A percentile compares a stretch with the other conserved stretches of the same genome.
Conservation (phyloP, 208 protist genomes). For the Leishmania lainsoni region DNA sequence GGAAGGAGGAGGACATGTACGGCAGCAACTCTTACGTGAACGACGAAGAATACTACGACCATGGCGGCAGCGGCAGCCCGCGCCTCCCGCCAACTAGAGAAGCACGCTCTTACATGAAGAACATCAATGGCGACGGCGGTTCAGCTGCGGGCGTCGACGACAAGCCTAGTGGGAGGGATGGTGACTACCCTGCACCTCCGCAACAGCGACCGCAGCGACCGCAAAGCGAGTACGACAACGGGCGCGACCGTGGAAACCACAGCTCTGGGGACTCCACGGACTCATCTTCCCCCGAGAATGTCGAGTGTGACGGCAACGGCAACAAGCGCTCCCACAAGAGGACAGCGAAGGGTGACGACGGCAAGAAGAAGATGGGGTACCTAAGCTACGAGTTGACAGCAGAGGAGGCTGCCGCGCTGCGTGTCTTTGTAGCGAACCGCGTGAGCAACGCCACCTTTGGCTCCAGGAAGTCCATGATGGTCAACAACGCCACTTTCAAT, state of each 20-base stretch:
- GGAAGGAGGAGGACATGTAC: conserved; percentile 20
- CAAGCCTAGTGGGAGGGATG: background rate
- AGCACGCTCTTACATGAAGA: background rate
- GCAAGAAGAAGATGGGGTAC: conserved; percentile 77
- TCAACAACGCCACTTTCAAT: conserved; percentile 18
- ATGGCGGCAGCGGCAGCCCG: too few species aligned
- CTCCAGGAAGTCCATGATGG: conserved; percentile 16
- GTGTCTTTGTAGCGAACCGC: conserved; percentile 44
- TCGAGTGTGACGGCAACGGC: conserved; percentile 16
- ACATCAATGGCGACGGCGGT: background rate
- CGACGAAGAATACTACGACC: conserved; percentile 28
- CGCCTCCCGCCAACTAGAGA: background rate
- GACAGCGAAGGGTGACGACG: background rate
- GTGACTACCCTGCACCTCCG: conserved; percentile 1
- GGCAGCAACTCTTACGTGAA: conserved; percentile 8
- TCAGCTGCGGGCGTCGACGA: background rate
- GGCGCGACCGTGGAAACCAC: background rate
- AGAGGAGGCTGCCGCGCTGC: conserved; percentile 72
- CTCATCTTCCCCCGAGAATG: conserved; percentile 1
- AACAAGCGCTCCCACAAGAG: background rate
- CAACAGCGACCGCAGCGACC: background rate
- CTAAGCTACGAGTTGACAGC: conserved; percentile 80
- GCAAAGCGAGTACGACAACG: background rate
- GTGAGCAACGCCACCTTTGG: conserved; percentile 27
- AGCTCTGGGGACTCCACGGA: conserved; percentile 1